Evolutionary conservation across 1,284 basidiomycete genomes (phyloP).

Genomic region (Moesziomyces parantarcticus): DNA sequence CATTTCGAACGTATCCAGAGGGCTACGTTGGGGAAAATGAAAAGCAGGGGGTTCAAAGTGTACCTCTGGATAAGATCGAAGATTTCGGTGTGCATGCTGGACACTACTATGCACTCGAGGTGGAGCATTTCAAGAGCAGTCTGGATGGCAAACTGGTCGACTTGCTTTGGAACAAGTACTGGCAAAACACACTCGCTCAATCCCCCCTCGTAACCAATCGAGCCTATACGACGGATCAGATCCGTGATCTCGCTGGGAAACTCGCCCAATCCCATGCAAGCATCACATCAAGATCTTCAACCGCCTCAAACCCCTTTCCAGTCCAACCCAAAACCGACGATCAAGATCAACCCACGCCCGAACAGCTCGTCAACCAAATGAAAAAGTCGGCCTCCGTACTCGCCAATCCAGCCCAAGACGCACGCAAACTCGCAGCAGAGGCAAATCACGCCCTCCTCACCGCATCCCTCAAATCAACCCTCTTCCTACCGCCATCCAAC

Average conservation of each 20-base stretch:
- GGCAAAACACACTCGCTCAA: slow-evolving; percentile 94
- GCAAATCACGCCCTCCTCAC: slow-evolving; percentile 89
- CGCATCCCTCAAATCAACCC: slow-evolving; percentile 82
- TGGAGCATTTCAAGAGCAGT: slow-evolving; percentile 92
- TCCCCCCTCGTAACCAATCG: slow-evolving; percentile 90
- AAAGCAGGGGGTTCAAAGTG: slow-evolving; percentile 74
- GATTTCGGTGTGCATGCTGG: slow-evolving; percentile 89
- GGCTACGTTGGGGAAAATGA: slow-evolving; percentile 55
- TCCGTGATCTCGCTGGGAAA: slow-evolving; percentile 88
- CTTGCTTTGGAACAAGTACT: slow-evolving; percentile 98
- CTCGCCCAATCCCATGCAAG: slow-evolving; percentile 68
- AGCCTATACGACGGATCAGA: slow-evolving; percentile 87
- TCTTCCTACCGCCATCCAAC: slow-evolving; percentile 44
- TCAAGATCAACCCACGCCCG: neutral
- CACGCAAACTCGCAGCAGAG: slow-evolving; percentile 84
- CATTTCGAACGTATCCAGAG: slow-evolving; percentile 95
- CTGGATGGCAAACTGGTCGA: slow-evolving; percentile 87
- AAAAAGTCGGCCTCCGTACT: neutral
- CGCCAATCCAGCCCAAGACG: slow-evolving; percentile 66
- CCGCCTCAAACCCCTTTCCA: slow-evolving; percentile 2
- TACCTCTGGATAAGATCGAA: slow-evolving; percentile 75
- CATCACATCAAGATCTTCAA: neutral
- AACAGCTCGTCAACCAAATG: slow-evolving; percentile 1
- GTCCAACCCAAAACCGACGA: neutral
- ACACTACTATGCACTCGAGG: slow-evolving; percentile 91